Percentiles rank a stretch among this genome's conserved stretches.
Conservation (phyloP, 2,329 filamentous ascomycete genomes). For the Claviceps quebecensis region DNA sequence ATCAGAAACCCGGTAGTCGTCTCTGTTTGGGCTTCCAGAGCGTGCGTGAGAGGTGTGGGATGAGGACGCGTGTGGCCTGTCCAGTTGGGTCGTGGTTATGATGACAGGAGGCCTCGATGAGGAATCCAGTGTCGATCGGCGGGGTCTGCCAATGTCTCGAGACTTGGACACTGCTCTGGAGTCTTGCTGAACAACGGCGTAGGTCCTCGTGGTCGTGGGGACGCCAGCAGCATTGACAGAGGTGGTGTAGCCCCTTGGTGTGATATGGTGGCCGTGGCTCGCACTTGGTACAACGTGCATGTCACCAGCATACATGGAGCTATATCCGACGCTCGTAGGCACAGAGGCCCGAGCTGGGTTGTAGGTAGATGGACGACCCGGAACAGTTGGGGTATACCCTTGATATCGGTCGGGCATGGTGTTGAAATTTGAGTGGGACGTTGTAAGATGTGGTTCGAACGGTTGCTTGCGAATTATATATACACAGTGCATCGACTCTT, state of each 20-base stretch:
- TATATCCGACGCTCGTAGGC: constrained; percentile 36
- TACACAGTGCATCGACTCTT: no score
- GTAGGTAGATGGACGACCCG: constrained; percentile 30
- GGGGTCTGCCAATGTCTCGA: constrained; percentile 33
- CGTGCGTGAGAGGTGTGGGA: constrained; percentile 24
- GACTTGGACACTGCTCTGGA: constrained; percentile 32
- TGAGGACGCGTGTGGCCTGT: constrained; percentile 24
- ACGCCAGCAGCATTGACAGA: constrained; percentile 20
- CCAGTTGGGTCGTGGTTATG: constrained; percentile 38
- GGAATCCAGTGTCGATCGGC: constrained; percentile 39
- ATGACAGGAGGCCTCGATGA: constrained; percentile 38
- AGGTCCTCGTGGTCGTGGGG: constrained; percentile 38
- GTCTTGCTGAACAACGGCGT: constrained; percentile 38
- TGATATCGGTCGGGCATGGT: constrained; percentile 36
- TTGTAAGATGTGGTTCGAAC: no score
- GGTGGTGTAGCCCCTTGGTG: constrained; percentile 21
- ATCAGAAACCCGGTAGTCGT: constrained; percentile 39
- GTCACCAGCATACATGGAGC: constrained; percentile 36
- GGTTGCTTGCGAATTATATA: no score
- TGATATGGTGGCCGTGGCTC: constrained; percentile 19
- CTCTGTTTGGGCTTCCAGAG: constrained; percentile 33
- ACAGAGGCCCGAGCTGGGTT: constrained; percentile 40
- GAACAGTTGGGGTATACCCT: constrained; percentile 18
- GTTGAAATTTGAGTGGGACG: background rate
- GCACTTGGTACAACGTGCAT: constrained; percentile 38